Evolutionary conservation across 202 grass and related monocot species (phyloP).

Genomic region (Cymbopogon flexuosus): DNA sequence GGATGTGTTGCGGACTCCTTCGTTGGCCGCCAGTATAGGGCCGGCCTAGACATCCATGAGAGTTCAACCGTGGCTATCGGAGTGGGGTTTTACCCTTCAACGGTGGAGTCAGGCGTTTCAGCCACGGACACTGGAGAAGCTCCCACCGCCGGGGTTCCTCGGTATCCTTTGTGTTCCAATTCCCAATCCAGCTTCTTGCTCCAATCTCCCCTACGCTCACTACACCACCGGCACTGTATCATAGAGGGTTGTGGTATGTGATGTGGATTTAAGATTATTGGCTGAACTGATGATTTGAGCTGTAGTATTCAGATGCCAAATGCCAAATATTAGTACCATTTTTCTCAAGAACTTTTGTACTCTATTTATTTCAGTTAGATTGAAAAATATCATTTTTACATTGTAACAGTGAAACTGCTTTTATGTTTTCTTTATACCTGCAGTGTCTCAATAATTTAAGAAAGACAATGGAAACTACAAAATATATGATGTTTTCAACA

Average conservation of each 20-base stretch:
- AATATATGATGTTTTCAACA: not conserved
- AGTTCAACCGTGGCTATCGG: too few species aligned
- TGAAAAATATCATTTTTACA: not conserved
- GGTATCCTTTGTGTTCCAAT: too few species aligned
- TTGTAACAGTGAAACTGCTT: not conserved
- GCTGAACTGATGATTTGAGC: not conserved
- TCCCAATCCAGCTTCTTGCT: not conserved
- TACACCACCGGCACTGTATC: not conserved
- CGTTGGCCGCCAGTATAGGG: too few species aligned
- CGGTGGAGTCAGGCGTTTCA: too few species aligned
- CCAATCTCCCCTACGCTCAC: not conserved
- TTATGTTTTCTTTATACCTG: constrained; percentile 17
- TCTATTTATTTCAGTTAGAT: not conserved
- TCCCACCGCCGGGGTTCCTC: too few species aligned
- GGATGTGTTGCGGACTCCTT: too few species aligned
- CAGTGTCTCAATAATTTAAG: not conserved
- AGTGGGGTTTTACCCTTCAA: too few species aligned
- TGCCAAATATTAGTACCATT: not conserved
- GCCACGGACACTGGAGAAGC: too few species aligned
- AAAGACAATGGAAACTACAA: not conserved
- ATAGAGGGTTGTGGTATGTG: not conserved
- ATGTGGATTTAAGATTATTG: not conserved
- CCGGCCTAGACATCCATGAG: too few species aligned
- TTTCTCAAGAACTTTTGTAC: not conserved
- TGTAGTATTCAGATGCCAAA: not conserved